A percentile compares a stretch with the other conserved stretches of the same genome.
These are phyloP conservation scores for Aspergillus sp. DNA, from an alignment of 2,329 filamentous ascomycete genomes.

Conservation along the genomic window DNA sequence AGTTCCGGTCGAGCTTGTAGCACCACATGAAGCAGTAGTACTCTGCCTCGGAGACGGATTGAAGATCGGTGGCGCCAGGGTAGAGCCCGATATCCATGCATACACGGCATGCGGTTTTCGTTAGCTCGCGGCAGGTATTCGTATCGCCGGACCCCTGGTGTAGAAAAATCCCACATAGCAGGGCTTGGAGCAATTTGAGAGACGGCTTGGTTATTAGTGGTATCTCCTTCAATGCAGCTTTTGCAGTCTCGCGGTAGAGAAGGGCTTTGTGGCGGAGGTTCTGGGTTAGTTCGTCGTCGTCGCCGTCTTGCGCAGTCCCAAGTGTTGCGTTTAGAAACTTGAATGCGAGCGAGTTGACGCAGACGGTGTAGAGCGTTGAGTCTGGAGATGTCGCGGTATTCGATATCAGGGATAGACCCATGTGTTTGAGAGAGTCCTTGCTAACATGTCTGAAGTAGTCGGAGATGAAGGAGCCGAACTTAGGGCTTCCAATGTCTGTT, in stretches of 20 bases:
- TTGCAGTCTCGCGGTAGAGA: conserved; percentile 12
- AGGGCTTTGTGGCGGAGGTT: conserved; percentile 8
- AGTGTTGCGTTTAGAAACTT: conserved; percentile 22
- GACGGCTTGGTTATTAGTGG: conserved; percentile 14
- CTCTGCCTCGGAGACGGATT: conserved; percentile 17
- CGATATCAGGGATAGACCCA: conserved; percentile 19
- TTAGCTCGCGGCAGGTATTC: conserved; percentile 16
- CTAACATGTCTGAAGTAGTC: conserved; percentile 23
- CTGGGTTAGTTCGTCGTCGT: conserved; percentile 3
- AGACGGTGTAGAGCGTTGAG: conserved; percentile 19
- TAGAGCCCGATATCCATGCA: conserved; percentile 20
- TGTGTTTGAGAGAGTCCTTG: conserved; percentile 17
- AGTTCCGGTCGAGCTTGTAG: conserved; percentile 24
- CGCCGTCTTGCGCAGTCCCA: not conserved
- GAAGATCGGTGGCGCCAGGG: not conserved
- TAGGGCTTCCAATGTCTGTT: conserved; percentile 19
- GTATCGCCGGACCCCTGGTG: conserved; percentile 24
- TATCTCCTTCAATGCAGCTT: conserved; percentile 18
- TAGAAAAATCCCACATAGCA: conserved; percentile 20
- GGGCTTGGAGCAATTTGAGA: conserved; percentile 16
- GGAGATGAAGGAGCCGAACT: conserved; percentile 18
- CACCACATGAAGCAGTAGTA: conserved; percentile 25
- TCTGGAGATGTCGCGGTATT: conserved; percentile 9
- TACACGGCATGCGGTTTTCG: conserved; percentile 20
- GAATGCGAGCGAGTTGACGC: conserved; percentile 20